A percentile compares a stretch with the other conserved stretches of the same genome.
phyloP scores from a whole-genome alignment of 2,329 filamentous ascomycete species.

The Leptographium wingfieldii region DNA sequence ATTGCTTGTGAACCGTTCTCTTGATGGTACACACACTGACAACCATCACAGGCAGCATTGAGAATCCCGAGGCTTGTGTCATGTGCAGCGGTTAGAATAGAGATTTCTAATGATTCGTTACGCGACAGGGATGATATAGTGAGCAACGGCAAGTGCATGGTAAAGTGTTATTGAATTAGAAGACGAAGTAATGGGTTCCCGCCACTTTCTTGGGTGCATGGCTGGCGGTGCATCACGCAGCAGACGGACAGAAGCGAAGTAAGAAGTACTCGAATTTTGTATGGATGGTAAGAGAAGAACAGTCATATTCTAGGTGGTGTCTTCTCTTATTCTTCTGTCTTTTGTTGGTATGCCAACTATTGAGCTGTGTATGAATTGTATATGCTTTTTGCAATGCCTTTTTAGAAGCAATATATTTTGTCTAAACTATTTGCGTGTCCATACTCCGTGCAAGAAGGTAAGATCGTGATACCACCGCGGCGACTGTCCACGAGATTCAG shows the following conservation, averaged over 20 bases:
- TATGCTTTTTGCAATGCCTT: neutral
- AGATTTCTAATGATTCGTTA: neutral
- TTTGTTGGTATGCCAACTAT: neutral
- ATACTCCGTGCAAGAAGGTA: neutral
- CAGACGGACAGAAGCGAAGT: neutral
- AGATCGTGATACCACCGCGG: neutral
- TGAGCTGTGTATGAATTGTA: neutral
- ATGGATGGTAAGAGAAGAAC: neutral
- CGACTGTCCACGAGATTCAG: neutral
- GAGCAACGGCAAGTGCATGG: neutral
- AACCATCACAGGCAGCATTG: conserved; percentile 61
- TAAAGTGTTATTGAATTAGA: neutral
- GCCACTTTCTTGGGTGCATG: neutral
- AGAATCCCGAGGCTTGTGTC: conserved; percentile 85
- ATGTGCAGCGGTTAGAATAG: conserved; percentile 83
- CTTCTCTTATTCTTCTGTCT: neutral
- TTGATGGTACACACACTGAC: conserved; percentile 18
- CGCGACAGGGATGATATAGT: neutral
- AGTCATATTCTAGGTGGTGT: neutral
- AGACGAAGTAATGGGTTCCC: neutral
- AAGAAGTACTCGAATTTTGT: neutral
- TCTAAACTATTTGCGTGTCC: neutral
- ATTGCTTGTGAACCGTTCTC: conserved; percentile 12
- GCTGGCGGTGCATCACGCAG: neutral
- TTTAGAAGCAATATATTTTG: neutral